phyloP scores from a whole-genome alignment of 148 eudicot species.

The Pouteria glomerata region DNA sequence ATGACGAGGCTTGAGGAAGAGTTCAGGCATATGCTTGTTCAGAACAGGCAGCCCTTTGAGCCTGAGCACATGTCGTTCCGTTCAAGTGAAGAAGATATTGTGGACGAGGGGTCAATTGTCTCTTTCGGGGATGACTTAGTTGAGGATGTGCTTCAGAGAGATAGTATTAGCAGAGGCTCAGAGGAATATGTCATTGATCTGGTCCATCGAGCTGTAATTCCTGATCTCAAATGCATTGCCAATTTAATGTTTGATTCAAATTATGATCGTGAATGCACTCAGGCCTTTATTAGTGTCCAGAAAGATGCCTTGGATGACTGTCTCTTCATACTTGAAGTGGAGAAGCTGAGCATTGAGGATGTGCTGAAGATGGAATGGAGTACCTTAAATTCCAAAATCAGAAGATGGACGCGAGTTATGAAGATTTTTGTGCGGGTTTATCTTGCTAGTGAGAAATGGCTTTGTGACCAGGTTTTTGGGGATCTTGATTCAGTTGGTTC shows the following conservation, averaged over 20 bases:
- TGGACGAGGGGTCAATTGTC: slow-evolving; percentile 42
- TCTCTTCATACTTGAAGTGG: slow-evolving; percentile 60
- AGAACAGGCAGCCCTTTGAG: slow-evolving; percentile 67
- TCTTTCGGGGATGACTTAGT: slow-evolving; percentile 57
- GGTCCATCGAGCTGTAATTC: slow-evolving; percentile 51
- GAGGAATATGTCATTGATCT: slow-evolving; percentile 55
- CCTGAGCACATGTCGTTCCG: slow-evolving; percentile 60
- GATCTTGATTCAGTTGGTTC: slow-evolving; percentile 45
- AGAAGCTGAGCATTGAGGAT: slow-evolving; percentile 76
- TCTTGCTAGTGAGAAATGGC: slow-evolving; percentile 67
- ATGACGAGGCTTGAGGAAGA: slow-evolving; percentile 81
- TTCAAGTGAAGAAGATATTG: slow-evolving; percentile 54
- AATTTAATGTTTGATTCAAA: slow-evolving; percentile 57
- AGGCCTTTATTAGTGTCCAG: slow-evolving; percentile 49
- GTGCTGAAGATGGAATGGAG: slow-evolving; percentile 82
- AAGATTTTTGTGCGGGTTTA: slow-evolving; percentile 69
- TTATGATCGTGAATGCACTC: slow-evolving; percentile 67
- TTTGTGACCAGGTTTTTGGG: slow-evolving; percentile 73
- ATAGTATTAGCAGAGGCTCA: slow-evolving; percentile 35
- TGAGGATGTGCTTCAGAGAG: slow-evolving; percentile 43
- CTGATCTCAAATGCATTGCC: slow-evolving; percentile 63
- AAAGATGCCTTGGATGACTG: slow-evolving; percentile 71
- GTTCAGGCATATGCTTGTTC: slow-evolving; percentile 60
- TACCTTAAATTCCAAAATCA: slow-evolving; percentile 55
- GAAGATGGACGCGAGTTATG: slow-evolving; percentile 72